Evolutionary conservation across 2,329 filamentous ascomycete species (phyloP).

Genomic region (Teratosphaeria nubilosa): DNA sequence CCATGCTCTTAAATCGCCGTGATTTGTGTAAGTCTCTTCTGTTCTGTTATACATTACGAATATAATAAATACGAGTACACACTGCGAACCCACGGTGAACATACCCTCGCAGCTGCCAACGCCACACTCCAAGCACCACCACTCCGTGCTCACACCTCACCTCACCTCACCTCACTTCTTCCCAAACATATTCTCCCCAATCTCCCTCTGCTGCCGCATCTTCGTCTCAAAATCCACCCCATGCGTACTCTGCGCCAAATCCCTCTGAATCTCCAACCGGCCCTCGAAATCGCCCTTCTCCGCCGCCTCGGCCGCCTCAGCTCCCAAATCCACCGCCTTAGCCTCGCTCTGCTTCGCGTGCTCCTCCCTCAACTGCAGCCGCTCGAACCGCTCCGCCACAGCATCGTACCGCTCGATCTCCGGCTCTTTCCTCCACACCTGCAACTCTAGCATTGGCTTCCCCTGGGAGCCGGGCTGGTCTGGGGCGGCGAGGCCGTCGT

Average conservation of each 20-base stretch:
- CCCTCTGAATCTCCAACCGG: constrained; percentile 1
- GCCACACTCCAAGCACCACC: too few species aligned
- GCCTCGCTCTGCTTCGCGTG: constrained; percentile 5
- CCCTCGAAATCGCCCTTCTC: background rate
- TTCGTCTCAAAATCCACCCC: constrained; percentile 1
- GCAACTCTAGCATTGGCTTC: constrained; percentile 23
- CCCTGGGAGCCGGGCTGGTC: constrained; percentile 14
- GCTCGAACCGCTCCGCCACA: constrained; percentile 18
- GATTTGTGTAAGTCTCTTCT: too few species aligned
- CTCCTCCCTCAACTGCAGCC: constrained; percentile 12
- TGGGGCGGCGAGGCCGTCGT: constrained; percentile 31
- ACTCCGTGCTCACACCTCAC: too few species aligned
- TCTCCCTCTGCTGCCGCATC: constrained; percentile 4
- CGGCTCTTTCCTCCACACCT: constrained; percentile 23
- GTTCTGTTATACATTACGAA: too few species aligned
- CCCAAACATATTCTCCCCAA: constrained; percentile 2
- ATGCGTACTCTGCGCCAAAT: background rate
- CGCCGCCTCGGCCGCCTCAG: background rate
- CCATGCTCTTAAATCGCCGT: too few species aligned
- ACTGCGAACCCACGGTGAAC: too few species aligned
- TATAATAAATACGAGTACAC: too few species aligned
- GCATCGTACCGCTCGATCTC: constrained; percentile 14
- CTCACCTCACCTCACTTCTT: background rate
- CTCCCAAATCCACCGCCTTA: background rate
- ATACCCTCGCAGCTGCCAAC: too few species aligned